A percentile compares a stretch with the other conserved stretches of the same genome.
phyloP scores from a whole-genome alignment of 2,329 filamentous ascomycete genomes.

The Apiospora rasikravindrae region DNA sequence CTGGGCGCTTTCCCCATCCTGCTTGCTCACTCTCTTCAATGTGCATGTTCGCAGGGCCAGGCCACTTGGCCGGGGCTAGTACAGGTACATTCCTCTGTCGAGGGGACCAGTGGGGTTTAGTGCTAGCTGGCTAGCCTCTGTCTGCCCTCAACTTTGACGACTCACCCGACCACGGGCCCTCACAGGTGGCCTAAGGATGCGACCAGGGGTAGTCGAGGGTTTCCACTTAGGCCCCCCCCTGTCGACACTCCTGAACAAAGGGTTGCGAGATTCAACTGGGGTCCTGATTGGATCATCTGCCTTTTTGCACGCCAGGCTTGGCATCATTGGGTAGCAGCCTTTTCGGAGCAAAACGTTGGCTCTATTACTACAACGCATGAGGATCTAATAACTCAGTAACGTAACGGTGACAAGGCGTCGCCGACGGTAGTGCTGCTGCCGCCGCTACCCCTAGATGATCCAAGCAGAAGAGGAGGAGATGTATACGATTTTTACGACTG shows the following conservation, averaged over 20 bases:
- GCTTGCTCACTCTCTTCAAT: neutral
- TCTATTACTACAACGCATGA: conserved; percentile 16
- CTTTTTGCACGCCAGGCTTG: neutral
- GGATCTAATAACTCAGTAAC: conserved; percentile 4
- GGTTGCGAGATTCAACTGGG: neutral
- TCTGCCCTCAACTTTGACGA: neutral
- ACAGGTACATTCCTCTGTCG: neutral
- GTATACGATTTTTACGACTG: neutral
- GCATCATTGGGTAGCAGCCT: neutral
- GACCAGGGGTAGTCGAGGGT: neutral
- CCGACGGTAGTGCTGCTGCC: neutral
- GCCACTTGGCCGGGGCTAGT: neutral
- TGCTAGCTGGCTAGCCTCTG: neutral
- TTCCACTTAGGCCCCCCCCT: neutral
- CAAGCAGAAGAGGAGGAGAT: neutral
- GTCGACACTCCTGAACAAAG: conserved; percentile 2
- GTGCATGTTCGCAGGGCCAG: neutral
- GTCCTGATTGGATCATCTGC: conserved; percentile 15
- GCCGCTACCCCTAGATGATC: neutral
- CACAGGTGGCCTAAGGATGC: neutral
- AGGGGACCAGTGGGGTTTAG: neutral
- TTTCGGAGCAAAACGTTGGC: neutral
- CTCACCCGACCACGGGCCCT: conserved; percentile 7
- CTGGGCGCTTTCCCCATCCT: conserved; percentile 2
- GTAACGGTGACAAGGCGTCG: conserved; percentile 7